These are phyloP conservation scores for Leptodontidium sp. DNA, from an alignment of 2,329 filamentous ascomycete species.

Conservation along the genomic window DNA sequence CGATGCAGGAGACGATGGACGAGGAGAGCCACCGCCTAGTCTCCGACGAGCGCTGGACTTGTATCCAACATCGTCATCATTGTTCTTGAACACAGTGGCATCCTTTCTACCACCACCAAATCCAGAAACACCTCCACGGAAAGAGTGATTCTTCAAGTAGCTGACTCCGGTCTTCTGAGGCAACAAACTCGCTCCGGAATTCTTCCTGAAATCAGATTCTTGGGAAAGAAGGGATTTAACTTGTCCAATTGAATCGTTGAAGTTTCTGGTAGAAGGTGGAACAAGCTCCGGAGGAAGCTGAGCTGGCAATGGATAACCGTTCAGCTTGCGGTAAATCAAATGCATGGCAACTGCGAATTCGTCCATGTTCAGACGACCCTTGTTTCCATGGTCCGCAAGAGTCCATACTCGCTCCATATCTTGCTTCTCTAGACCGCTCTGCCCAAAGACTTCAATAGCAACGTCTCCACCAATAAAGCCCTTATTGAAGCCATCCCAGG, in stretches of 20 bases:
- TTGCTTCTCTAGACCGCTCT: slow-evolving; percentile 89
- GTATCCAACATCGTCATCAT: slow-evolving; percentile 92
- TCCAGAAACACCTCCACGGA: slow-evolving; percentile 68
- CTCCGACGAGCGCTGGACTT: slow-evolving; percentile 92
- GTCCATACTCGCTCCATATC: slow-evolving; percentile 96
- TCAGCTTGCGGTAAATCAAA: slow-evolving; percentile 95
- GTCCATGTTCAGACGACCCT: slow-evolving; percentile 91
- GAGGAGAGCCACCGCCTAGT: slow-evolving; percentile 76
- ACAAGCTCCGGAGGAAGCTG: slow-evolving; percentile 90
- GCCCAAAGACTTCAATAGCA: slow-evolving; percentile 95
- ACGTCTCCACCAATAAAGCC: slow-evolving; percentile 92
- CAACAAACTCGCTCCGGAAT: slow-evolving; percentile 86
- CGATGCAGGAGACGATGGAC: slow-evolving; percentile 77
- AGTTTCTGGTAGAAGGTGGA: slow-evolving; percentile 91
- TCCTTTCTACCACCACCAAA: slow-evolving; percentile 79
- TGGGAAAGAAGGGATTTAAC: slow-evolving; percentile 89
- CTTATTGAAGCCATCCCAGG: slow-evolving; percentile 95
- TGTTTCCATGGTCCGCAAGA: slow-evolving; percentile 90
- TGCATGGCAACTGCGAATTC: slow-evolving; percentile 99
- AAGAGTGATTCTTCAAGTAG: slow-evolving; percentile 95
- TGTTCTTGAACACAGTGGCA: slow-evolving; percentile 95
- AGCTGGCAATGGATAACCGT: slow-evolving; percentile 91
- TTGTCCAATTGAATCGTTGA: slow-evolving; percentile 90
- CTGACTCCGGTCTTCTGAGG: slow-evolving; percentile 98
- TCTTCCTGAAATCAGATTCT: slow-evolving; percentile 90